Evolutionary conservation across 78 protist genomes (phyloP), one percentile per base, ranked within the genome.

Genomic region (Goniomonas avonlea): DNA sequence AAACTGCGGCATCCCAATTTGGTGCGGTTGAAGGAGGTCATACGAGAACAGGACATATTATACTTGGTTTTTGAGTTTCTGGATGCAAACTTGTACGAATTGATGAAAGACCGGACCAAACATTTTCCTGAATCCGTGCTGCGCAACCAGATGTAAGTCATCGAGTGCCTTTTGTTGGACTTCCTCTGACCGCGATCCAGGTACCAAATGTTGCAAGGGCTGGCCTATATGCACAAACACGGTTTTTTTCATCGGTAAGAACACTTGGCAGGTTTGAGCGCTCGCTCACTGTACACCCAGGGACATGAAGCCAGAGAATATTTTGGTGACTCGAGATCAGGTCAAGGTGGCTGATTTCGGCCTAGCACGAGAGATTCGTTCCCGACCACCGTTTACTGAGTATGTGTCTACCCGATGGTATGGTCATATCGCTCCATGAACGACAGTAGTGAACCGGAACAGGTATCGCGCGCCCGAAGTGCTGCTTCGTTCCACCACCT

Each of bases 331-430:
- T 32, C 38, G 73, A 31, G 65, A 88, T 73, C 35, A 56, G 35
- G 68, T 85, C 5, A 94, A 97, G 86, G 74, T 97, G 0, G 99
- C 98, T 20, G 99, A 95, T 82, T 92, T 97, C 58, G 99, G 99
- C 2, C 85, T 95, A 25, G 98, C 98, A 5, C 79, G 94, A 4
- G 97, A 92, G 66, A 90, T 92, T 32, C 79, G 92, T 5, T 88
- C 96, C 0, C 81, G 88, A 4, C 97, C 98, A 29, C 99, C 98
- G 5, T 92, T 66, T 82, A 92, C 99, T 0, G 96, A 93, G 40
- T 96, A 96, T 40, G 97, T 96, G 8, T 89, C 95, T 5, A 96
- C 99, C 0, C 77, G 99, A 17, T 96, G 99, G 99, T 94, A 93
- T 71, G 3, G 5, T 27, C 65, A 55, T 25, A 5, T 45, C 53